Percentiles rank a stretch among this genome's conserved stretches.
These are phyloP conservation scores for Taphrina pruni DNA, from an alignment of 1,139 yeast species.

Conservation along the genomic window DNA sequence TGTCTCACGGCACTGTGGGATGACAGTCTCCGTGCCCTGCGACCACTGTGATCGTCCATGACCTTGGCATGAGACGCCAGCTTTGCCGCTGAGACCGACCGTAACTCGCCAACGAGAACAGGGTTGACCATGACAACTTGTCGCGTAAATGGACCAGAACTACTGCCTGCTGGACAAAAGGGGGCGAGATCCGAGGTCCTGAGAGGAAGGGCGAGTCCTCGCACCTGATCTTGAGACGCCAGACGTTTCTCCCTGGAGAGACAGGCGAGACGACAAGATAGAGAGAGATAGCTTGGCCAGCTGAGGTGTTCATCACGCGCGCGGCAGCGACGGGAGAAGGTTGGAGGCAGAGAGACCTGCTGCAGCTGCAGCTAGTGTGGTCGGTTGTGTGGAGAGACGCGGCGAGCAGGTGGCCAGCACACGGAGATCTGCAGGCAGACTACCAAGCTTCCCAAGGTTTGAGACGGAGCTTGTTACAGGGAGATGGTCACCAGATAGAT, in stretches of 20 bases:
- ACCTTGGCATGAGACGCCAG: background rate
- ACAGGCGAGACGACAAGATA: no score
- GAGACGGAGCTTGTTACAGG: slow-evolving; percentile 6
- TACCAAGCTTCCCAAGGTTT: background rate
- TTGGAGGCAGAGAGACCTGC: background rate
- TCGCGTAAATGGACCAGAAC: background rate
- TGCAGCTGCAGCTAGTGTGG: background rate
- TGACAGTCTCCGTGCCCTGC: background rate
- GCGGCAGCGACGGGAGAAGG: background rate
- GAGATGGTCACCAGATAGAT: background rate
- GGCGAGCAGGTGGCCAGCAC: no score
- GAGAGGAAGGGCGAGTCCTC: no score
- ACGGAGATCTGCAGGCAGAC: no score
- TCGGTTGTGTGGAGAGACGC: no score
- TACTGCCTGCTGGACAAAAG: no score
- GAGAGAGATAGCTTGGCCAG: no score
- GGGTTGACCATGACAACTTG: background rate
- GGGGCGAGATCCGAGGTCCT: no score
- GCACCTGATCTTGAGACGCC: no score
- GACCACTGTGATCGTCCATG: background rate
- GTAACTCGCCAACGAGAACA: slow-evolving; percentile 1
- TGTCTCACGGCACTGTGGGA: background rate
- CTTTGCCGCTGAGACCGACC: background rate
- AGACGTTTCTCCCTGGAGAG: no score
- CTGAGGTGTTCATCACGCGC: background rate